Evolutionary conservation across 352 stramenopile genomes (phyloP).

Genomic region (Phytophthora sp.): DNA sequence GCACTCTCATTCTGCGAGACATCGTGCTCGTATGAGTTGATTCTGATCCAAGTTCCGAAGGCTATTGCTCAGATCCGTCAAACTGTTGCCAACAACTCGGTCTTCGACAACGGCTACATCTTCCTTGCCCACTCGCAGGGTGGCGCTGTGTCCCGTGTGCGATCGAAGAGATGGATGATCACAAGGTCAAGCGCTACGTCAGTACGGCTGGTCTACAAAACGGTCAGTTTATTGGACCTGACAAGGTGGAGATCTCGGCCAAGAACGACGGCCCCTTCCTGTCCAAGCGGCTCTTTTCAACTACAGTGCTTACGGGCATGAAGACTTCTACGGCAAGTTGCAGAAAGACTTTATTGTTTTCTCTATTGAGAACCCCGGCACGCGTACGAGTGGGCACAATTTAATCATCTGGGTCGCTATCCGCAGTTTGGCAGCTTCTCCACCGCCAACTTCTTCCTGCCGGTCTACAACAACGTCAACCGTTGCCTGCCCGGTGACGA

Average conservation of each 20-base stretch:
- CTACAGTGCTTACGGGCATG: constrained; percentile 15
- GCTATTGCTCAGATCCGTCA: constrained; percentile 35
- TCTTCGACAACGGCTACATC: constrained; percentile 43
- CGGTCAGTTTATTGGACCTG: constrained; percentile 48
- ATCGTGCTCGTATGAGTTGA: constrained; percentile 21
- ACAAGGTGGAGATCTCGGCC: constrained; percentile 19
- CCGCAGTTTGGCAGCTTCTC: constrained; percentile 25
- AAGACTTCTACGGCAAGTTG: constrained; percentile 31
- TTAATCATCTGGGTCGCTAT: constrained; percentile 37
- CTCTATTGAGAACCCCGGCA: constrained; percentile 22
- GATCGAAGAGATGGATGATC: constrained; percentile 52
- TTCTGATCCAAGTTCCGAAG: constrained; percentile 37
- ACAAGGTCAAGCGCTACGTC: constrained; percentile 44
- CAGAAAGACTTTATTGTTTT: constrained; percentile 40
- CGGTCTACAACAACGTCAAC: constrained; percentile 41
- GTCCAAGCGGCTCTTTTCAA: constrained; percentile 13
- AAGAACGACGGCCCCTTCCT: constrained; percentile 1
- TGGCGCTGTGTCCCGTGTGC: constrained; percentile 35
- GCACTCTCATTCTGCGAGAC: constrained; percentile 40
- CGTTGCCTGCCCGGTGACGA: constrained; percentile 3
- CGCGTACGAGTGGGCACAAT: constrained; percentile 26
- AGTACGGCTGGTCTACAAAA: constrained; percentile 46
- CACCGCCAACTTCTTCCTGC: too few species aligned
- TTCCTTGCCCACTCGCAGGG: constrained; percentile 49
- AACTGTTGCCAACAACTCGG: constrained; percentile 23